Percentiles rank a stretch among this genome's conserved stretches.
Conservation (phyloP, 2,329 filamentous ascomycete species). For the Chaetomium olivaceum region DNA sequence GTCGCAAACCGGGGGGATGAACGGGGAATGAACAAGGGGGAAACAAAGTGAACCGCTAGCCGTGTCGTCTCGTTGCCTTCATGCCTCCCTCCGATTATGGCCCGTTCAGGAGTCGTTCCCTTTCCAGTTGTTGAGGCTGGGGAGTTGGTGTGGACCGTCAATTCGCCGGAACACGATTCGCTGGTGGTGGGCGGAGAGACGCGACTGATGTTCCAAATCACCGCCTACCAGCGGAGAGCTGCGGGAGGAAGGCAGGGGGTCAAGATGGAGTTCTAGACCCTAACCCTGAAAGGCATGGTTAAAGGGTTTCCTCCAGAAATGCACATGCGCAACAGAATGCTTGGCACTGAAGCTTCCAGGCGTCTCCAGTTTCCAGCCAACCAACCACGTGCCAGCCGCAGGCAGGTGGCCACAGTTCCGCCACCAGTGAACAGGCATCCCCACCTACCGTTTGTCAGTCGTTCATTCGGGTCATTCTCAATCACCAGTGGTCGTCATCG, state of each 20-base stretch:
- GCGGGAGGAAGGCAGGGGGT: background rate
- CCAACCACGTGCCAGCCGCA: constrained; percentile 20
- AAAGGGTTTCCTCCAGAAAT: no score
- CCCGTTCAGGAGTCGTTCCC: background rate
- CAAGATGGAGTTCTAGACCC: constrained; percentile 6
- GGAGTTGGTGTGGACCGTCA: background rate
- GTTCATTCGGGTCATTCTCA: constrained; percentile 19
- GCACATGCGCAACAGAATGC: background rate
- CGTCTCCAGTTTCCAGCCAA: background rate
- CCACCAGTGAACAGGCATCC: constrained; percentile 18
- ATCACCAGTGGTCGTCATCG: constrained; percentile 18
- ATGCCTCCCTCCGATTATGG: constrained; percentile 3
- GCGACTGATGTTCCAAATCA: constrained; percentile 21
- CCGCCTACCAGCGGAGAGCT: background rate
- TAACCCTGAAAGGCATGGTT: background rate
- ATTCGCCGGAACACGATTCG: constrained; percentile 16
- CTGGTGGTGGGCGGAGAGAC: constrained; percentile 16
- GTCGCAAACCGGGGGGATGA: background rate
- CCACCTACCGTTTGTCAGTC: constrained; percentile 6
- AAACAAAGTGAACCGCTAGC: background rate
- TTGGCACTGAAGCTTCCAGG: background rate
- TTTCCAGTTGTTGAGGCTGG: background rate
- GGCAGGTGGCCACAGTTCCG: constrained; percentile 18
- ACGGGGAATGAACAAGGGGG: no score
- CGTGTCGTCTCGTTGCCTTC: background rate